Base-by-base conservation (phyloP, 116 monocot genomes). In the Posidonia oceanica region DNA sequence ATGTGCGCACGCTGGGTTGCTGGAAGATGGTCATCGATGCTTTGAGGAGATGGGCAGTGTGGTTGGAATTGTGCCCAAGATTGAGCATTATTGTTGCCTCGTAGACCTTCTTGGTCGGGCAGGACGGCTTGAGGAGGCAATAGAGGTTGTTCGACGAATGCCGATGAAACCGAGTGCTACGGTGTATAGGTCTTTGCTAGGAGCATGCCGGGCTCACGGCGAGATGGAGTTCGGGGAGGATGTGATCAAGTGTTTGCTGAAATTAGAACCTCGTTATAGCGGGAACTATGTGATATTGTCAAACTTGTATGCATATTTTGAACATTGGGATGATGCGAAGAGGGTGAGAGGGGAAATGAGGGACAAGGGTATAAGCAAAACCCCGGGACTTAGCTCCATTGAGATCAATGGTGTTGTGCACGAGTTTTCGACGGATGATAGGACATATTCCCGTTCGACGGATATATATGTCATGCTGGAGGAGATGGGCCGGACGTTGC, bases 21-120 rank as follows among this genome's bases (percentile, higher is more conserved):
- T 88, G 0, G 77, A 75, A n/a, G 84, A 88, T 10, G 84, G 84
- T 3, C 67, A 39, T 15, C 22, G 39, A 0, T 68, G 17, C 18
- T 88, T 88, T 14, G 29, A 56, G 12, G 66, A 42, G 21, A 84
- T 84, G 75, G 22, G 52, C 16, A 41, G 2, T 29, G 70, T 72
- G 23, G 76, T 77, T 39, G 75, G 79, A 36, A 78, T 82, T n/a
- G 58, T 39, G 29, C 84, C 81, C 1, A 78, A 74, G 61, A 39
- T 69, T 0, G 82, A 84, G 71, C 88, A 88, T 53, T 84, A 78
- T 38, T 80, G 80, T 13, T 88, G 88, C 38, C 62, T 88, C 68
- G 75, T 88, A 15, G 84, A 82, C 21, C 67, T 87, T 41, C 66
- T 87, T 3, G 79, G 82, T 7, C 68, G 84, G n/a, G 79, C 87